Evolutionary conservation across 495 filamentous ascomycete species (phyloP).

Genomic region (Aspergillus panamensis): DNA sequence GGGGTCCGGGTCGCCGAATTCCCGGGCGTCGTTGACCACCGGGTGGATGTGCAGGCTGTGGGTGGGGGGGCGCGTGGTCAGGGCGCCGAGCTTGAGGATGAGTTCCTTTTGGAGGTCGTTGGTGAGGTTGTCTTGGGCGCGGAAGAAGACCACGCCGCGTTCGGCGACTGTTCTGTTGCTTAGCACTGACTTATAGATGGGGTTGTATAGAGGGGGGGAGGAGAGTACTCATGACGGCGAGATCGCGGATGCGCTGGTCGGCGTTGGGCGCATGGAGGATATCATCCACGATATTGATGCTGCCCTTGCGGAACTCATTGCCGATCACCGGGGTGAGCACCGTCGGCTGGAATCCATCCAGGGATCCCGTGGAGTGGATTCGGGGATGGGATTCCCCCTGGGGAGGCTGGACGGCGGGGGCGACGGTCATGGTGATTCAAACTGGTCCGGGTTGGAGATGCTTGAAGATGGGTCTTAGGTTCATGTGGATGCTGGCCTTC

Average conservation of each 20-base stretch:
- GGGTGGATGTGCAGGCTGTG: conserved; percentile 68
- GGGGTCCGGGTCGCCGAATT: conserved; percentile 53
- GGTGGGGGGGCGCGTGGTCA: conserved; percentile 54
- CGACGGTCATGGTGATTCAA: conserved; percentile 11
- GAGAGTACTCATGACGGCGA: conserved; percentile 47
- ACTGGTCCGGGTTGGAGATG: too few species aligned
- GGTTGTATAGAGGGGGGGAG: neutral
- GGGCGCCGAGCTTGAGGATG: conserved; percentile 53
- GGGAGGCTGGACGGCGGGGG: neutral
- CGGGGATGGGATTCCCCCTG: conserved; percentile 5
- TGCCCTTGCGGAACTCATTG: conserved; percentile 45
- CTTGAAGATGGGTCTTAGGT: too few species aligned
- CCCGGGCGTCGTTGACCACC: conserved; percentile 48
- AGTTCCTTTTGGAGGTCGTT: conserved; percentile 63
- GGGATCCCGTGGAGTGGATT: conserved; percentile 12
- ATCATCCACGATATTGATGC: conserved; percentile 50
- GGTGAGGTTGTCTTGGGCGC: conserved; percentile 58
- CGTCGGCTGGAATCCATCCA: conserved; percentile 14
- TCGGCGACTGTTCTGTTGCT: conserved; percentile 53
- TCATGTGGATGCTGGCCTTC: too few species aligned
- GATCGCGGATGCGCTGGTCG: conserved; percentile 55
- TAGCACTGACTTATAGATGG: neutral
- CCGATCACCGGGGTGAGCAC: conserved; percentile 45
- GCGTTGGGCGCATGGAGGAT: conserved; percentile 53
- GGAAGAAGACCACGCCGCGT: conserved; percentile 73